These are phyloP conservation scores for Viola odorata DNA, from an alignment of 345 rosid species.

Conservation along the genomic window DNA sequence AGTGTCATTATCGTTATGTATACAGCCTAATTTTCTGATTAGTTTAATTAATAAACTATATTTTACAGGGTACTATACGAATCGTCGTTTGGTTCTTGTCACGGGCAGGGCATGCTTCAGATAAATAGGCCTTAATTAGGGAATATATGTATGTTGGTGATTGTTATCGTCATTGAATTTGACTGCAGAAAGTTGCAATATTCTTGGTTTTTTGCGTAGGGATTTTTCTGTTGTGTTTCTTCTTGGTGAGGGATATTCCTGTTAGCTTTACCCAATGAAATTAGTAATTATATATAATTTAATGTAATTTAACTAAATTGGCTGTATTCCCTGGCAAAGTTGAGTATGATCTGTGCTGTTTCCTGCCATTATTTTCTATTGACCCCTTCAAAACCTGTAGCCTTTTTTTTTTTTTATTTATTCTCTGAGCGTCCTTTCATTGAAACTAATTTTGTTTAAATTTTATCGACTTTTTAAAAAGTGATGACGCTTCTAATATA, in stretches of 20 bases:
- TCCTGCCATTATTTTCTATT: background rate
- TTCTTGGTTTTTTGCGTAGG: slow-evolving; percentile 28
- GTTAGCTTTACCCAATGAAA: slow-evolving; percentile 24
- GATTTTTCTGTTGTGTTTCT: slow-evolving; percentile 34
- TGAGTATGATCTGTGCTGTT: background rate
- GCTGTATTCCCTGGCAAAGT: background rate
- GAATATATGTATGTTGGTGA: slow-evolving; percentile 18
- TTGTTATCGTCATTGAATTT: slow-evolving; percentile 25
- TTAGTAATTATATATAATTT: background rate
- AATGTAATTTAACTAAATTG: background rate
- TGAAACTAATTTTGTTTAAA: too few species aligned
- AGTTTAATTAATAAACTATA: background rate
- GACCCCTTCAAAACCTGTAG: too few species aligned
- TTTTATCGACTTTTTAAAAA: too few species aligned
- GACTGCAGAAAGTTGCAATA: slow-evolving; percentile 16
- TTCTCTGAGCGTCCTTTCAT: too few species aligned
- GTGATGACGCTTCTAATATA: too few species aligned
- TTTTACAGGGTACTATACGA: background rate
- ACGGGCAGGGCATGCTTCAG: slow-evolving; percentile 12
- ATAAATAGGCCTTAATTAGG: slow-evolving; percentile 20
- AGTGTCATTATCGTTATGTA: slow-evolving; percentile 29
- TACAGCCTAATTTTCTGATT: slow-evolving; percentile 5
- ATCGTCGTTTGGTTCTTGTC: slow-evolving; percentile 52
- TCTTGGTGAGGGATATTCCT: slow-evolving; percentile 41
- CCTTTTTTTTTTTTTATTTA: too few species aligned